Percentiles rank a stretch among this genome's conserved stretches.
phyloP scores from a whole-genome alignment of 176 grass and related monocot genomes.

The Zoysia japonica region DNA sequence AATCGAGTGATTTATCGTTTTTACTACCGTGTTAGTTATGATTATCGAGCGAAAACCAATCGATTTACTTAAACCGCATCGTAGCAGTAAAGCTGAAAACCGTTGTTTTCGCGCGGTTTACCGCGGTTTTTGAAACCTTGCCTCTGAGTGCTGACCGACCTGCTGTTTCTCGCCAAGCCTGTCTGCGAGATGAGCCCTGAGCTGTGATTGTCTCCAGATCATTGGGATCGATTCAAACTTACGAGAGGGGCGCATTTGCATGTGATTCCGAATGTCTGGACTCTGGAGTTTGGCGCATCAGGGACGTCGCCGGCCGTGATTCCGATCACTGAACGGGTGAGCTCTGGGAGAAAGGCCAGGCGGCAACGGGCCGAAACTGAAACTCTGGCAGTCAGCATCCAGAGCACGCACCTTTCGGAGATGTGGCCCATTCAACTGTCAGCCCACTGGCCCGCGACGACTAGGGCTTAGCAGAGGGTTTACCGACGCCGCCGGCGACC shows the following conservation, averaged over 20 bases:
- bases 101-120: too few relatives aligned
- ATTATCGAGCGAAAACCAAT: too few relatives aligned
- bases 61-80: too few relatives aligned
- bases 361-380: neutral
- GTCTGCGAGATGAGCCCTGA: neutral
- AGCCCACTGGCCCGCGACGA: neutral
- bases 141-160: neutral
- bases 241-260: neutral
- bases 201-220: conserved; percentile 30
- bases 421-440: neutral
- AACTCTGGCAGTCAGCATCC: neutral
- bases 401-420: neutral
- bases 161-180: neutral
- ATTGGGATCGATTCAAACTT: conserved; percentile 1
- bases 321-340: neutral
- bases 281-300: neutral
- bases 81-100: too few relatives aligned
- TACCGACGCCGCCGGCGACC: neutral
- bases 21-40: too few relatives aligned
- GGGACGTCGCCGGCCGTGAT: neutral
- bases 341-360: neutral
- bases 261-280: neutral
- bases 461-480: conserved; percentile 56
- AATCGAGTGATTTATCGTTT: too few relatives aligned
- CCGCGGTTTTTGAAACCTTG: too few relatives aligned